Evolutionary conservation across 495 filamentous ascomycete genomes (phyloP), one percentile per base, ranked within the genome.

Genomic region (Apiosordaria backusii): DNA sequence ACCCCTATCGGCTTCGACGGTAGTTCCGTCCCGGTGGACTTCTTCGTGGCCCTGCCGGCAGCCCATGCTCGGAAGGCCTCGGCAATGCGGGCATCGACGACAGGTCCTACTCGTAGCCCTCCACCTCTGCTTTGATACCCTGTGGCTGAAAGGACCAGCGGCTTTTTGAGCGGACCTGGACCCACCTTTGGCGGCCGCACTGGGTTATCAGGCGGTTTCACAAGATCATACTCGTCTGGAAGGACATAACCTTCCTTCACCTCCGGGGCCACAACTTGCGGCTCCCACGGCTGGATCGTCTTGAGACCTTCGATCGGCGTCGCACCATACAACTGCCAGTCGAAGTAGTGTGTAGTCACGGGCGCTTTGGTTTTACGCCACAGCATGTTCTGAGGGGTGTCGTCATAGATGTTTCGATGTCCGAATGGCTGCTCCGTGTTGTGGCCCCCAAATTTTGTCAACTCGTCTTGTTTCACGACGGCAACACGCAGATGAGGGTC

Each of bases 361-460:
- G 62, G 62, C 1, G 13, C n/a, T 57, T n/a, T 24, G 50, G 16
- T 16, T 2, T 25, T 3, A 3, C 4, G 27, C 45, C 65, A 74
- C 16, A 74, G 60, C 21, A 29, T 1, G 0, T n/a, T 3, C 0
- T 4, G 4, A 0, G 53, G 45, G 10, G 67, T 68, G 18, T 62
- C 16, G 57, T 2, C 16, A 15, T 75, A 73, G 24, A 67, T 74
- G 40, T 74, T 62, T n/a, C 58, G 65, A 50, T 62, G 70, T 4
- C 74, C 74, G 24, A 70, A 76, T 4, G 64, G 62, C 29, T 67
- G 71, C 2, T 64, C 52, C 10, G 3, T 24, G 3, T 63, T 6
- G 0, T 15, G 6, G 21, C 57, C 50, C 2, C 53, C 63, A 24
- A 71, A 68, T 4, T 13, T 63, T 69, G 21, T 3, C 6, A 16